Evolutionary conservation across 257 asterid genomes (phyloP).

Genomic region (Jacaranda copaia): DNA sequence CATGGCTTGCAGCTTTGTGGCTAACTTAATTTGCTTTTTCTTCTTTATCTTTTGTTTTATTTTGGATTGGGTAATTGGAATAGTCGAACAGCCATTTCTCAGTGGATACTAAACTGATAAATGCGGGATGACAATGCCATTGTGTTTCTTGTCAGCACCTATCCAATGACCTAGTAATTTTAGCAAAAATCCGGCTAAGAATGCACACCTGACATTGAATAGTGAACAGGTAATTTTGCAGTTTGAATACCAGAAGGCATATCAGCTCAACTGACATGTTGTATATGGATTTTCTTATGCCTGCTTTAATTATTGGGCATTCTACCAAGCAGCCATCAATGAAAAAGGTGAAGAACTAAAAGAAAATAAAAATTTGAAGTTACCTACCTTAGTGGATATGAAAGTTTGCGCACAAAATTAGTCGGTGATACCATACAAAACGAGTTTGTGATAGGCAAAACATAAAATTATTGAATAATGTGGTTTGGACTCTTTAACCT

Average conservation of each 20-base stretch:
- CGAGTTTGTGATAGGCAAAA: no score
- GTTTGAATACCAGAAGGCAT: neutral
- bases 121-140: no score
- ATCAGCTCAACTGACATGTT: neutral
- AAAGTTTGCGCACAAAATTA: no score
- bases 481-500: no score
- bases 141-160: neutral
- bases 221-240: neutral
- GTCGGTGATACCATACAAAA: no score
- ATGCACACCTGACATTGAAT: neutral
- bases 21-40: neutral
- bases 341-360: neutral
- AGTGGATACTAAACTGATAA: no score
- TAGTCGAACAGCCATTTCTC: no score
- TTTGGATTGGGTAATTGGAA: neutral
- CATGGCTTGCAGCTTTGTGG: slow-evolving; percentile 9
- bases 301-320: slow-evolving; percentile 7
- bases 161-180: neutral
- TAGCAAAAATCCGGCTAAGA: slow-evolving; percentile 14
- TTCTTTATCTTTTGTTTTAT: neutral
- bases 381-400: neutral
- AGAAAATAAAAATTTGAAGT: neutral
- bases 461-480: no score
- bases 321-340: neutral
- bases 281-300: slow-evolving; percentile 15